These are phyloP conservation scores for Fusarium clavum DNA, from an alignment of 2,329 filamentous ascomycete genomes.

Conservation along the genomic window DNA sequence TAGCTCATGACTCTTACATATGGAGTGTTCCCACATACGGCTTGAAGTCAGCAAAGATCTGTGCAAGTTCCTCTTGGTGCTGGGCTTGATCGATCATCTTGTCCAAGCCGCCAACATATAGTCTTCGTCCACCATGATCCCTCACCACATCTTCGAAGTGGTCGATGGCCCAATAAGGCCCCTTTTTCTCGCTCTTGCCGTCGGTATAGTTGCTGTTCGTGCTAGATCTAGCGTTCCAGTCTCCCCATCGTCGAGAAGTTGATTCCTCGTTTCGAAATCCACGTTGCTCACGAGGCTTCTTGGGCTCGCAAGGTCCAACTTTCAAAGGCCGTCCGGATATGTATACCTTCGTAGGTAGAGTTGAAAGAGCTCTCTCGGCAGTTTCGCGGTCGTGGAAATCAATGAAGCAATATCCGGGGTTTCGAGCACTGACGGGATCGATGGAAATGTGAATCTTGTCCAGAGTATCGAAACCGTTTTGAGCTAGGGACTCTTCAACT, in stretches of 20 bases:
- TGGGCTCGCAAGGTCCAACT: slow-evolving; percentile 73
- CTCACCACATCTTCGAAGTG: slow-evolving; percentile 50
- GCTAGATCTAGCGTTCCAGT: slow-evolving; percentile 52
- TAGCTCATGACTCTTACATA: background rate
- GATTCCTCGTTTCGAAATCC: slow-evolving; percentile 22
- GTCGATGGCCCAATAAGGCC: slow-evolving; percentile 29
- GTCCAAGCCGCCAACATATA: slow-evolving; percentile 64
- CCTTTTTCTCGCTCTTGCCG: background rate
- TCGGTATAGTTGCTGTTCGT: slow-evolving; percentile 1
- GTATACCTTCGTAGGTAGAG: slow-evolving; percentile 65
- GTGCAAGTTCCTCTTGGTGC: slow-evolving; percentile 59
- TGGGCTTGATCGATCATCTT: slow-evolving; percentile 61
- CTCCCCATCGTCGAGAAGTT: slow-evolving; percentile 57
- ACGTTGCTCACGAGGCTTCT: slow-evolving; percentile 46
- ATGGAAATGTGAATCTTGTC: slow-evolving; percentile 75
- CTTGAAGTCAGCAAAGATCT: slow-evolving; percentile 60
- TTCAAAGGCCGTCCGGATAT: slow-evolving; percentile 71
- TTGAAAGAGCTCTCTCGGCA: slow-evolving; percentile 64
- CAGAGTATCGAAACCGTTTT: slow-evolving; percentile 53
- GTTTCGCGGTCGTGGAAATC: slow-evolving; percentile 69
- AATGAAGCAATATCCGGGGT: slow-evolving; percentile 81
- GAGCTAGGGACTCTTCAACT: slow-evolving; percentile 68
- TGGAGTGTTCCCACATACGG: background rate
- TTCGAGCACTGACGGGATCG: slow-evolving; percentile 74
- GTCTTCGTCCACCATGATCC: slow-evolving; percentile 51